Conservation (phyloP, 352 stramenopile species). For the Plasmopara viticola region DNA sequence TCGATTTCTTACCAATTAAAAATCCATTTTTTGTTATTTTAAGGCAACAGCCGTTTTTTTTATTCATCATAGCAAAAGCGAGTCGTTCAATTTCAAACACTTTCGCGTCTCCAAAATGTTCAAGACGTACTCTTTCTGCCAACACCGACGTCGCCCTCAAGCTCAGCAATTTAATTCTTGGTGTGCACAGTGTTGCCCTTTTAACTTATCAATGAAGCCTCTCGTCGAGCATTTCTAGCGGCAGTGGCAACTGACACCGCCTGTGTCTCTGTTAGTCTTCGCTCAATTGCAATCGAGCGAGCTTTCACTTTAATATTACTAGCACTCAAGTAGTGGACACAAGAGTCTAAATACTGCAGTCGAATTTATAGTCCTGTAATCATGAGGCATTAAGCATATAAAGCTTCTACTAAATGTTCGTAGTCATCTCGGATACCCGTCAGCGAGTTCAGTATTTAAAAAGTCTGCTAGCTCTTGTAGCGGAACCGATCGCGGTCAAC, state of each 20-base stretch:
- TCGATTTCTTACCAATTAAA: constrained; percentile 58
- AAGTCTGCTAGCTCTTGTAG: constrained; percentile 43
- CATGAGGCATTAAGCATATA: constrained; percentile 34
- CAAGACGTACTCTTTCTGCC: constrained; percentile 57
- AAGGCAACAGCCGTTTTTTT: constrained; percentile 58
- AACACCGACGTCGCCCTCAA: constrained; percentile 48
- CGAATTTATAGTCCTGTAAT: constrained; percentile 44
- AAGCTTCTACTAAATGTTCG: constrained; percentile 29
- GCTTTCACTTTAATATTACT: constrained; percentile 38
- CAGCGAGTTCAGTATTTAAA: constrained; percentile 31
- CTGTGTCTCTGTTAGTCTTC: constrained; percentile 51
- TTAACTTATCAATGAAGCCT: constrained; percentile 23
- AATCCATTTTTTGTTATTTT: constrained; percentile 65
- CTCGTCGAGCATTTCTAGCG: constrained; percentile 34
- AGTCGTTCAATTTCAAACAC: constrained; percentile 40
- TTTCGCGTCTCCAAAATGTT: constrained; percentile 44
- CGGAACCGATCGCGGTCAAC: constrained; percentile 28
- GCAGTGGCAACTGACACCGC: constrained; percentile 42
- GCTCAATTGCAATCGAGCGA: constrained; percentile 31
- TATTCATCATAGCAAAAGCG: constrained; percentile 65
- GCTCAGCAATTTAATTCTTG: constrained; percentile 32
- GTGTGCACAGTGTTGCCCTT: constrained; percentile 22
- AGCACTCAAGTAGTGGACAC: constrained; percentile 46
- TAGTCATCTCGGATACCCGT: constrained; percentile 62
- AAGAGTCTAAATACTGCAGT: constrained; percentile 54